Conservation (phyloP, 495 filamentous ascomycete species). For the Penicillium dipodomyicola region DNA sequence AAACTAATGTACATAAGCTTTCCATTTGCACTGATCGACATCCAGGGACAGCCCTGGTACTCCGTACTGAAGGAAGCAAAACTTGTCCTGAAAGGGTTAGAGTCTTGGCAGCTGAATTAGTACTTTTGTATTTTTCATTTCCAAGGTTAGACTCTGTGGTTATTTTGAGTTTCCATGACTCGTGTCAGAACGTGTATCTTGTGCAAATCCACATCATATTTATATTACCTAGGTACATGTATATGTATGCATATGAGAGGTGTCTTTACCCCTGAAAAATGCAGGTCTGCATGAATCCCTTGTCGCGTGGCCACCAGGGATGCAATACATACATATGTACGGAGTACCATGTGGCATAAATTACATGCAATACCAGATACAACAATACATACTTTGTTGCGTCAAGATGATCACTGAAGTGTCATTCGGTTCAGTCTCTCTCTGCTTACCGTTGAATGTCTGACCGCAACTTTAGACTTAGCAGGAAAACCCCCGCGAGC, state of each 20-base stretch:
- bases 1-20: conserved; percentile 3
- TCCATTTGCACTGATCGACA: conserved; percentile 3
- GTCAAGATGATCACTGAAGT: conserved; percentile 15
- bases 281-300: conserved; percentile 15
- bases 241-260: conserved; percentile 3
- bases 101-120: conserved; percentile 2
- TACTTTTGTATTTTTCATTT: not conserved
- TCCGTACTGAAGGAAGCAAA: not conserved
- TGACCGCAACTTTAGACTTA: conserved; percentile 22
- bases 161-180: conserved; percentile 9
- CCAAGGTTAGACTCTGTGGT: not conserved
- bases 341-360: conserved; percentile 3
- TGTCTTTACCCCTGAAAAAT: conserved; percentile 9
- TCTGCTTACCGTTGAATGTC: conserved; percentile 13
- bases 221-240: not conserved
- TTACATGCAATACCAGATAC: not conserved
- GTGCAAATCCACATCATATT: not conserved
- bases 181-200: not conserved
- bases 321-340: conserved; percentile 5
- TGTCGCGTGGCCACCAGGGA: conserved; percentile 36
- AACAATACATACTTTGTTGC: not conserved
- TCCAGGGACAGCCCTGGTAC: not conserved
- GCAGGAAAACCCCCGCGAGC: conserved; percentile 20
- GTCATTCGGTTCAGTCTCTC: not conserved
- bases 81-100: not conserved